phyloP scores from a whole-genome alignment of 371 early-diverging fungal genomes.

The Entomophthora muscae region DNA sequence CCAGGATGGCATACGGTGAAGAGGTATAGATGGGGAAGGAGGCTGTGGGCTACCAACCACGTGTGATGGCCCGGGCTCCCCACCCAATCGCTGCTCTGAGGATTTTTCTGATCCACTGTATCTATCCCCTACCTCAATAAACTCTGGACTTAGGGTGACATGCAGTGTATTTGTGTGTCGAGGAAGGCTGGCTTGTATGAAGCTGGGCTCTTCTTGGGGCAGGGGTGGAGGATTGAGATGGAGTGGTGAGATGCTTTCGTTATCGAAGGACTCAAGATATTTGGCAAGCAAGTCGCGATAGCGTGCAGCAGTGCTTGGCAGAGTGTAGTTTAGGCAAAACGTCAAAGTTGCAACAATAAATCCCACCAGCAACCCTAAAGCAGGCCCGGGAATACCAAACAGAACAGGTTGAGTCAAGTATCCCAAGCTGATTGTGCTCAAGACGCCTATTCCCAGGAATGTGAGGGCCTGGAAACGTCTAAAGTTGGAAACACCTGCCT shows the following conservation, averaged over 20 bases:
- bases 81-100: not conserved
- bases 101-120: not conserved
- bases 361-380: not conserved
- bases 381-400: not conserved
- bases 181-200: no score
- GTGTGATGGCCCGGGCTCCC: not conserved
- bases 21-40: not conserved
- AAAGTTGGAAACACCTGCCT: not conserved
- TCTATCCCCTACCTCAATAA: not conserved
- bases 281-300: not conserved
- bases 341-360: not conserved
- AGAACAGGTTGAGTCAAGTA: not conserved
- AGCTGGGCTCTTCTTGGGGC: no score
- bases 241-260: not conserved
- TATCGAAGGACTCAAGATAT: not conserved
- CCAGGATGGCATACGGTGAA: not conserved
- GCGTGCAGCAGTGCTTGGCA: not conserved
- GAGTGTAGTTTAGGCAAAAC: not conserved
- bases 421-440: not conserved
- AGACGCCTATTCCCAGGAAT: not conserved
- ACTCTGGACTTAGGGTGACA: not conserved
- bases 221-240: not conserved
- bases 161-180: no score
- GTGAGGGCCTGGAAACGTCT: not conserved
- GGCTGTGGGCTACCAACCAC: no score